These are phyloP conservation scores for Plasmodium yoelii DNA, from an alignment of 169 alveolate genomes.

Conservation along the genomic window DNA sequence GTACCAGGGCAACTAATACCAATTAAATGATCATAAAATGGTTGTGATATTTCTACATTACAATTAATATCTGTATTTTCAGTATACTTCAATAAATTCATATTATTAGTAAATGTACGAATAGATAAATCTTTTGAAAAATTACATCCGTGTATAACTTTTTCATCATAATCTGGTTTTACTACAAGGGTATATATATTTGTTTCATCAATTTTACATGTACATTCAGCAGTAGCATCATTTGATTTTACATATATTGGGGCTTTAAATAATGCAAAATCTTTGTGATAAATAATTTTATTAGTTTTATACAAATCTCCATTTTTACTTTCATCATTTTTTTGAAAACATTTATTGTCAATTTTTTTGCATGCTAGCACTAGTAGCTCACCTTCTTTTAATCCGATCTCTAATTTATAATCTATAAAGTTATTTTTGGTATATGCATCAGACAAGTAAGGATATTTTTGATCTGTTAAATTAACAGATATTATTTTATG, in stretches of 20 bases:
- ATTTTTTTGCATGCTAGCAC: slow-evolving; percentile 55
- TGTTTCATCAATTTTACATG: slow-evolving; percentile 5
- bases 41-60: slow-evolving; percentile 1
- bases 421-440: background rate
- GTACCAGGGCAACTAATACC: slow-evolving; percentile 61
- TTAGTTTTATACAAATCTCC: slow-evolving; percentile 34
- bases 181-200: background rate
- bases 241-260: slow-evolving; percentile 30
- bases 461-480: slow-evolving; percentile 23
- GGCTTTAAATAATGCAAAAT: slow-evolving; percentile 49
- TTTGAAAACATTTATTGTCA: slow-evolving; percentile 46
- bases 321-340: background rate
- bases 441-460: slow-evolving; percentile 9
- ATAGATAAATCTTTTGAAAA: slow-evolving; percentile 22
- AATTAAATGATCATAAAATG: slow-evolving; percentile 31
- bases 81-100: slow-evolving; percentile 1
- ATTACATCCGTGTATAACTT: slow-evolving; percentile 52
- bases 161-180: slow-evolving; percentile 29
- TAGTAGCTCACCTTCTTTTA: slow-evolving; percentile 35
- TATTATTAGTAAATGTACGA: slow-evolving; percentile 18
- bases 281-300: slow-evolving; percentile 46
- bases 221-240: slow-evolving; percentile 19
- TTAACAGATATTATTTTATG: slow-evolving; percentile 34
- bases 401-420: slow-evolving; percentile 15
- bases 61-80: slow-evolving; percentile 49